These are phyloP conservation scores for Dentiscutata heterogama DNA, from an alignment of 371 early-diverging fungal species.

Conservation along the genomic window DNA sequence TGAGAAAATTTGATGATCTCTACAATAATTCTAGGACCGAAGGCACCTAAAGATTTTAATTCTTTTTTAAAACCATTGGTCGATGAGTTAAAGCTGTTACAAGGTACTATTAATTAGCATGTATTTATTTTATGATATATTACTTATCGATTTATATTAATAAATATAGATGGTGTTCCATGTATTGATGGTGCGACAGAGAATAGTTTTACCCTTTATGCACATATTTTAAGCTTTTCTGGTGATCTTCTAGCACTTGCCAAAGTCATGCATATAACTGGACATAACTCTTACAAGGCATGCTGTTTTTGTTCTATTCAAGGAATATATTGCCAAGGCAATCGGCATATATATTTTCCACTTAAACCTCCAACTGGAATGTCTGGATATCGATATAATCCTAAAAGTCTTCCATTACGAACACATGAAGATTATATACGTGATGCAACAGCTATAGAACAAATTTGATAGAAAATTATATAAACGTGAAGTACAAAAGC, in stretches of 20 bases:
- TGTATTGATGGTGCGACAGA: background rate
- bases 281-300: constrained; percentile 1
- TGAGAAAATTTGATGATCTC: background rate
- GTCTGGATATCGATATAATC: background rate
- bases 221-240: background rate
- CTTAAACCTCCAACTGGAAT: background rate
- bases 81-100: background rate
- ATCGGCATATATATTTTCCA: background rate
- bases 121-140: too few species aligned
- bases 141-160: too few species aligned
- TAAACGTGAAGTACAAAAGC: background rate
- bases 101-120: background rate
- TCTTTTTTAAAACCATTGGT: background rate
- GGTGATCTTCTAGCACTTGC: background rate
- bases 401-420: background rate
- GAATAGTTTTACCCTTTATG: background rate
- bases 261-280: background rate
- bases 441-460: background rate
- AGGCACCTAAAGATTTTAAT: background rate
- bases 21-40: background rate
- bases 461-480: background rate
- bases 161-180: background rate
- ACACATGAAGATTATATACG: background rate
- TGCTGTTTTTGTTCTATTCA: background rate
- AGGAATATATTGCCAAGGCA: background rate